Evolutionary conservation across 2,329 filamentous ascomycete genomes (phyloP).

Genomic region (Exophiala sideris): DNA sequence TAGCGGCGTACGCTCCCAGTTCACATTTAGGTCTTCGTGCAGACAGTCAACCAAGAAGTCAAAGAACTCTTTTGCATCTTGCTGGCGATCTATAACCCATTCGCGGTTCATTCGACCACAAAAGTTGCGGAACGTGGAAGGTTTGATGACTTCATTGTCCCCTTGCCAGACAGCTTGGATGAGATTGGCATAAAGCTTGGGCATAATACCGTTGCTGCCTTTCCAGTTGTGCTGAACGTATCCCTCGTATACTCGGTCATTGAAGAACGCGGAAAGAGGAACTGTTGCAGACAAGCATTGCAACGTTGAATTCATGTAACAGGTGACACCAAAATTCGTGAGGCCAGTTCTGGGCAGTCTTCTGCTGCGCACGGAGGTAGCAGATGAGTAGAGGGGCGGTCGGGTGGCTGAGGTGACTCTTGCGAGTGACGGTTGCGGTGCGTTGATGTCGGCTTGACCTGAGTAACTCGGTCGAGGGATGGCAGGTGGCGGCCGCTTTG

Average conservation of each 20-base stretch:
- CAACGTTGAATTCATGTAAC: conserved; percentile 88
- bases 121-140: conserved; percentile 64
- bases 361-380: conserved; percentile 40
- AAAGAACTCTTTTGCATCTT: conserved; percentile 89
- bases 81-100: conserved; percentile 74
- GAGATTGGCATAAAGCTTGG: conserved; percentile 60
- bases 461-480: conserved; percentile 72
- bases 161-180: conserved; percentile 62
- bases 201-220: conserved; percentile 62
- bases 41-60: conserved; percentile 77
- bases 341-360: conserved; percentile 68
- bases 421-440: conserved; percentile 41
- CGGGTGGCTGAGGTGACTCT: conserved; percentile 45
- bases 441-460: conserved; percentile 66
- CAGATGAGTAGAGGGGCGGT: conserved; percentile 42
- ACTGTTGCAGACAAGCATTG: conserved; percentile 76
- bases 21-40: conserved; percentile 78
- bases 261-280: conserved; percentile 61
- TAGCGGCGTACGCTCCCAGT: conserved; percentile 58
- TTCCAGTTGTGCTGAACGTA: conserved; percentile 64
- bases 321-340: conserved; percentile 75
- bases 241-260: conserved; percentile 54
- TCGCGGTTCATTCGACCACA: conserved; percentile 61
- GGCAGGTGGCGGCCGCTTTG: conserved; percentile 64
- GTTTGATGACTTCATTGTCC: conserved; percentile 49